Evolutionary conservation across 768 basidiomycete genomes (phyloP).

Genomic region (Tremella yokohamensis): DNA sequence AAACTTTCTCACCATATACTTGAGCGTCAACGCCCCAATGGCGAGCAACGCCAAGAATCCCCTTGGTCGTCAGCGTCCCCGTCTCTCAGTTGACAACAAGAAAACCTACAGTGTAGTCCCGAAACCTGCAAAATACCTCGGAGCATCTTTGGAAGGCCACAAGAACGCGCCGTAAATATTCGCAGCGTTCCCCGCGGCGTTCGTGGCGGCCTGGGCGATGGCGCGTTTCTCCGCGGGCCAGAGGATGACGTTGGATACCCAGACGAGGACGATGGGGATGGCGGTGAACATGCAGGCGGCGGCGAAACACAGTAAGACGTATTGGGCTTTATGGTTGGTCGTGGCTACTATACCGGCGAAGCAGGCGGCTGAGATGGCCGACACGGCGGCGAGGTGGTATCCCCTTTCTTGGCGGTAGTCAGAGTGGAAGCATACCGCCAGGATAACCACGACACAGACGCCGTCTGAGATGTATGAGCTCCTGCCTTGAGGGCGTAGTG

Average conservation of each 20-base stretch:
- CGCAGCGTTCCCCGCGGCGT: conserved; percentile 16
- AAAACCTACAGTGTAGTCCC: background rate
- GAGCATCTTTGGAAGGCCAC: conserved; percentile 22
- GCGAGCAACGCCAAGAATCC: too few relatives aligned
- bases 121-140: conserved; percentile 16
- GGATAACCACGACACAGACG: too few relatives aligned
- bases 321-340: conserved; percentile 1
- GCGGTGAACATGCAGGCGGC: conserved; percentile 27
- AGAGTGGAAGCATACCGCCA: too few relatives aligned
- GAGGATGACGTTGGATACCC: conserved; percentile 31
- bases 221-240: conserved; percentile 32
- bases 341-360: conserved; percentile 1
- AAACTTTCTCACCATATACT: too few relatives aligned
- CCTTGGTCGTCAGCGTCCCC: too few relatives aligned
- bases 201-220: conserved; percentile 25
- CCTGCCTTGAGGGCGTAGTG: too few relatives aligned
- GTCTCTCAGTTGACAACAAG: background rate
- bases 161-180: conserved; percentile 30
- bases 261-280: conserved; percentile 23
- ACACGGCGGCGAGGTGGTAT: too few relatives aligned
- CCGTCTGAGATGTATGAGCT: too few relatives aligned
- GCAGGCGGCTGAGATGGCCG: background rate
- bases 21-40: too few relatives aligned
- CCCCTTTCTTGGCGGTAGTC: too few relatives aligned
- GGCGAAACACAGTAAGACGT: conserved; percentile 36